These are phyloP conservation scores for Leccinum aurantiacum DNA, from an alignment of 768 basidiomycete species.

Conservation along the genomic window DNA sequence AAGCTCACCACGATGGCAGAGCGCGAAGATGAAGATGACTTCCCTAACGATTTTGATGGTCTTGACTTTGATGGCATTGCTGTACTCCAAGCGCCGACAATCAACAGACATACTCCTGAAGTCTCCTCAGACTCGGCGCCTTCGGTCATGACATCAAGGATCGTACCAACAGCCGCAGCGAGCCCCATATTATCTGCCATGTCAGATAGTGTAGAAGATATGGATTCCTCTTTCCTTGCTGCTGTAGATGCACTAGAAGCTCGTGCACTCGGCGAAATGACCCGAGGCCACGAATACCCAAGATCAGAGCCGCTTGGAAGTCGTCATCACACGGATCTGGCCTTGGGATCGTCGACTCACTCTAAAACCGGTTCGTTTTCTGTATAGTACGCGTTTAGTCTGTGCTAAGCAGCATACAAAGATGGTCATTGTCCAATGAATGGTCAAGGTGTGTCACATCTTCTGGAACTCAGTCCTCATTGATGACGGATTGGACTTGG, in stretches of 20 bases:
- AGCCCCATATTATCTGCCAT: slow-evolving; percentile 15
- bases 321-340: not conserved
- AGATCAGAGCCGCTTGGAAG: not conserved
- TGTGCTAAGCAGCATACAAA: slow-evolving; percentile 7
- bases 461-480: not conserved
- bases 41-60: slow-evolving; percentile 54
- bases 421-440: not conserved
- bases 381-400: not conserved
- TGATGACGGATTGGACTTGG: not conserved
- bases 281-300: slow-evolving; percentile 10
- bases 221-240: slow-evolving; percentile 30
- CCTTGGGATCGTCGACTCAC: not conserved
- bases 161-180: not conserved
- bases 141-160: not conserved
- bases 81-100: slow-evolving; percentile 25
- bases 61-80: slow-evolving; percentile 45
- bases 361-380: slow-evolving; percentile 7
- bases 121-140: not conserved
- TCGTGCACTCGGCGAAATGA: slow-evolving; percentile 18
- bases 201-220: slow-evolving; percentile 13
- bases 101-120: not conserved
- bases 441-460: slow-evolving; percentile 12
- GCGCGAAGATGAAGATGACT: slow-evolving; percentile 46
- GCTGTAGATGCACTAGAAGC: slow-evolving; percentile 51
- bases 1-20: slow-evolving; percentile 24